A percentile compares a stretch with the other conserved stretches of the same genome.
phyloP scores from a whole-genome alignment of 495 filamentous ascomycete species.

The Penicillium verhagenii region DNA sequence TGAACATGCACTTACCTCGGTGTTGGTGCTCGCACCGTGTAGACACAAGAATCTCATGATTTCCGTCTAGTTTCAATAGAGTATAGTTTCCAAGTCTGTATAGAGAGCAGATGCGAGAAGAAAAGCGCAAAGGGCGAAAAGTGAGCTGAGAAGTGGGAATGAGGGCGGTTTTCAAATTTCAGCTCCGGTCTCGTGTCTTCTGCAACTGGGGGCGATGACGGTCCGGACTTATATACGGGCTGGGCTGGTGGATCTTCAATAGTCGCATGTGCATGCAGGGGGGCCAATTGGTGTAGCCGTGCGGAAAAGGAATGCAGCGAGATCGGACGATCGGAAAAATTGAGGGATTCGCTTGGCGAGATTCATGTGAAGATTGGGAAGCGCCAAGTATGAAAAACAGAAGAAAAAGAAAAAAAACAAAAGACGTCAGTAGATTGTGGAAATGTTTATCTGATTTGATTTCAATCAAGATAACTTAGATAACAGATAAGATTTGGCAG shows the following conservation, averaged over 20 bases:
- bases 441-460: no score
- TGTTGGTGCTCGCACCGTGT: slow-evolving; percentile 38
- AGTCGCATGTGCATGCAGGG: not conserved
- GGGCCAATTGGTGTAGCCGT: not conserved
- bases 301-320: not conserved
- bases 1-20: slow-evolving; percentile 25
- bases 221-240: not conserved
- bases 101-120: not conserved
- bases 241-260: not conserved
- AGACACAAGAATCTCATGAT: slow-evolving; percentile 43
- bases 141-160: not conserved
- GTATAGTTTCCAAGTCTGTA: not conserved
- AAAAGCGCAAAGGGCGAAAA: not conserved
- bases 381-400: no score
- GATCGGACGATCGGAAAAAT: not conserved
- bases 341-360: not conserved
- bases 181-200: not conserved
- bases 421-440: no score
- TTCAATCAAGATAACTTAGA: no score
- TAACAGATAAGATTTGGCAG: no score
- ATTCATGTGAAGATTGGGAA: not conserved
- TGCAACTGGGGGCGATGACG: not conserved
- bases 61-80: not conserved
- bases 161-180: no score
- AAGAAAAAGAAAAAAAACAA: no score